Evolutionary conservation across 805 yeast species (phyloP).

Genomic region (Kockiozyma suomiensis): DNA sequence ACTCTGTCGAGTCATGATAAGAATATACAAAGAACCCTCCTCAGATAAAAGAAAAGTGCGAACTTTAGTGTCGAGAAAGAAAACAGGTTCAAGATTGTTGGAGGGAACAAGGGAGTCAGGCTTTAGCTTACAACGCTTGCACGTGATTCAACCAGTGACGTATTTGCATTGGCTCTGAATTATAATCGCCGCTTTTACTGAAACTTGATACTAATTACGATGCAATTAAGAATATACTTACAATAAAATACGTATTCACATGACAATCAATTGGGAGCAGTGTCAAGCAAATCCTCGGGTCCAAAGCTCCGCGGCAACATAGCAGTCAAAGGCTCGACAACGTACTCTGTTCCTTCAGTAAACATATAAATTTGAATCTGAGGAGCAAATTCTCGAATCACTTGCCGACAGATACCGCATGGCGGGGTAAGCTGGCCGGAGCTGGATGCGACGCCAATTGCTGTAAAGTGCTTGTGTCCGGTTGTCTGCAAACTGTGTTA

Average conservation of each 20-base stretch:
- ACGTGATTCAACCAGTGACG: not conserved
- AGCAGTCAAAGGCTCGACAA: conserved; percentile 51
- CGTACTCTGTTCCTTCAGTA: conserved; percentile 51
- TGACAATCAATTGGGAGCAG: not conserved
- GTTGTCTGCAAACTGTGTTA: conserved; percentile 24
- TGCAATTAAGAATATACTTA: not conserved
- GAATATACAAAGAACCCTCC: not conserved
- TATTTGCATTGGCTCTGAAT: not conserved
- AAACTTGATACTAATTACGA: no score
- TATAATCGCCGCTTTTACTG: no score
- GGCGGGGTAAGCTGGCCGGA: conserved; percentile 66
- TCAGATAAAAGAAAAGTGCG: not conserved
- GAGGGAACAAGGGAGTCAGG: not conserved
- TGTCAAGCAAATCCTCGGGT: conserved; percentile 58
- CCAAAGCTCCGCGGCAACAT: conserved; percentile 86
- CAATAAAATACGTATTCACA: not conserved
- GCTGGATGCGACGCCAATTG: conserved; percentile 71
- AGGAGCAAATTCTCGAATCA: conserved; percentile 75
- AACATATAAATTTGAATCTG: conserved; percentile 71
- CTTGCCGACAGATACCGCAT: conserved; percentile 93
- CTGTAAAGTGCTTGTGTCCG: conserved; percentile 49
- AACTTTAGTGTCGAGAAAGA: not conserved
- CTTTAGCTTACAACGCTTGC: not conserved
- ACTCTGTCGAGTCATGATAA: not conserved
- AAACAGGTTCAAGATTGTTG: no score